Base-by-base conservation (phyloP, 495 filamentous ascomycete genomes). In the Chaetomium fimeti region DNA sequence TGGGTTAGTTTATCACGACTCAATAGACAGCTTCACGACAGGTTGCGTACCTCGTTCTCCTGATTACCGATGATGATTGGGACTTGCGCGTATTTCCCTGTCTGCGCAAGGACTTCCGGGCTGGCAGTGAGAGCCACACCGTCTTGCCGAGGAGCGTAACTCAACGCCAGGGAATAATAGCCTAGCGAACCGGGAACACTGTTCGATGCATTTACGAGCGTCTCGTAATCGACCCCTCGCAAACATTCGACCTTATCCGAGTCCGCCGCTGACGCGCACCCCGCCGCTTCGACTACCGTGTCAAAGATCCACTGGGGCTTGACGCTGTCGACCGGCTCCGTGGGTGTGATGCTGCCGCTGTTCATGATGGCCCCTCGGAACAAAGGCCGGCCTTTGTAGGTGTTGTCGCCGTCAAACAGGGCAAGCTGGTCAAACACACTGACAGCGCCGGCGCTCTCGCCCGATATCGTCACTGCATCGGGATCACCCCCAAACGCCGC, bases 321-420 rank as follows among this genome's bases (percentile, higher is more conserved):
- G 58, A 73, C 70, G 49, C 84, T 78, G 64, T 90, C 88, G 6
- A 91, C 83, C 1, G 80, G 77, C 28, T 88, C 82, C 0, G 89
- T 83, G 5, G 89, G 88, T 0, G 84, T 73, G 4, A 89, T 75
- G 66, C 78, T 82, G 12, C 89, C 89, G 2, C 86, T 89, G 73
- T 91, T 79, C 88, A 91, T 89, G 56, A 90, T 91, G 27, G 77
- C 89, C 18, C 76, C 87, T 42, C 84, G 84, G 82, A 92, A 92
- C 0, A 91, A 78, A 0, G 84, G 81, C 64, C 86, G 83, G 40
- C 84, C 87, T 8, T 89, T 90, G 76, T 90, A 90, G 0, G 72
- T 86, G 73, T 85, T 83, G 69, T 91, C 74, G 12, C 89, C 89
- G 68, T 84, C 82, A 69, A 89, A 89, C 20, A 91, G 74, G 4